phyloP scores from a whole-genome alignment of 768 basidiomycete genomes.

The Leucosporidium yakuticum region DNA sequence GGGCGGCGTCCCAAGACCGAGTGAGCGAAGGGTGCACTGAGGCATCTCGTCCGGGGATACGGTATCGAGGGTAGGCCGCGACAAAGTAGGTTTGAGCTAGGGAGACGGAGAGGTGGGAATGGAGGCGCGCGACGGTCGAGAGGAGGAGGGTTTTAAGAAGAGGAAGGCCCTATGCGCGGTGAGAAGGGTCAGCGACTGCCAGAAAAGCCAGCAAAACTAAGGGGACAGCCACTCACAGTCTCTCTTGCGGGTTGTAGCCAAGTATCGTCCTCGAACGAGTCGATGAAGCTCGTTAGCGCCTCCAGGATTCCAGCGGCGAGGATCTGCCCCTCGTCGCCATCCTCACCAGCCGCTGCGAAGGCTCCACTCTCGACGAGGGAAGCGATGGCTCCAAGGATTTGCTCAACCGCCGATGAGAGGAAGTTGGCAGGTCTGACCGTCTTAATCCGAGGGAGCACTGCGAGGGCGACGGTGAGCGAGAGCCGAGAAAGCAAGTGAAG shows the following conservation, averaged over 20 bases:
- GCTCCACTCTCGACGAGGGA: background rate
- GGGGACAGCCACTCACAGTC: background rate
- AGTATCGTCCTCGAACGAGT: background rate
- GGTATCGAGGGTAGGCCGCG: background rate
- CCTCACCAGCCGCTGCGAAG: background rate
- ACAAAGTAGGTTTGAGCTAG: slow-evolving; percentile 5
- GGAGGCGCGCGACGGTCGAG: background rate
- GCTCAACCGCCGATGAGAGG: background rate
- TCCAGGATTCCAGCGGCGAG: background rate
- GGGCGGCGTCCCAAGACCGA: background rate
- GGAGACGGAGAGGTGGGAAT: background rate
- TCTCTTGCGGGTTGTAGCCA: background rate
- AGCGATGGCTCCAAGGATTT: background rate
- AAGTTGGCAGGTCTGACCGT: slow-evolving; percentile 3
- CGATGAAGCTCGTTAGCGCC: background rate
- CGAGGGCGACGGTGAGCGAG: background rate
- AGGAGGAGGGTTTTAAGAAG: background rate
- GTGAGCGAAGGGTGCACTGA: background rate
- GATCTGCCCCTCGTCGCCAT: background rate
- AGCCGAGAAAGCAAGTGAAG: background rate
- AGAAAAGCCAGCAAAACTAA: no score
- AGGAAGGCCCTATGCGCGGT: background rate
- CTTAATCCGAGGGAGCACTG: slow-evolving; percentile 9
- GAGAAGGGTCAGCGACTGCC: background rate
- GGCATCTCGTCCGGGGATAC: background rate